These are phyloP conservation scores for Coniferiporia sulphurascens DNA, from an alignment of 1,284 basidiomycete genomes.

Conservation along the genomic window DNA sequence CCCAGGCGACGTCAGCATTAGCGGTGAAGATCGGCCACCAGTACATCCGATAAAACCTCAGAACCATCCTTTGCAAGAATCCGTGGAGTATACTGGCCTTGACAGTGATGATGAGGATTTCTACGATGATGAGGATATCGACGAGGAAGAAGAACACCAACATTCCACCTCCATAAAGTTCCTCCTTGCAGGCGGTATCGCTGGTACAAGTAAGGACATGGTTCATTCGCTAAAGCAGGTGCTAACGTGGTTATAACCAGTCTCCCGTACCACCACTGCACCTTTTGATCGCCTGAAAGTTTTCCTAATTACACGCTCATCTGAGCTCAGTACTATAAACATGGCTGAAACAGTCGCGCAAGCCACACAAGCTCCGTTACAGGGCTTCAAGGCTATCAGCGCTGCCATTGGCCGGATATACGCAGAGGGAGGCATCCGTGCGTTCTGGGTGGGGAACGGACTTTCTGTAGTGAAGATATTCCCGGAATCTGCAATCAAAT, in stretches of 20 bases:
- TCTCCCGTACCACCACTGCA: constrained; percentile 93
- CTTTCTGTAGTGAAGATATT: constrained; percentile 89
- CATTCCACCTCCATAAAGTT: constrained; percentile 80
- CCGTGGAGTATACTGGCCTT: constrained; percentile 32
- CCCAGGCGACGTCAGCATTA: constrained; percentile 69
- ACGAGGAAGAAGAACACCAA: constrained; percentile 59
- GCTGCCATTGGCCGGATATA: constrained; percentile 79
- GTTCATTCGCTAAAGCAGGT: not conserved
- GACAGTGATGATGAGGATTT: constrained; percentile 37
- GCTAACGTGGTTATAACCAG: constrained; percentile 36
- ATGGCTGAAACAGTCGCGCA: constrained; percentile 22
- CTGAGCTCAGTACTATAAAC: constrained; percentile 56
- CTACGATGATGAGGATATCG: constrained; percentile 34
- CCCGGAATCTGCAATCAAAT: constrained; percentile 98
- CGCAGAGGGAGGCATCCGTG: constrained; percentile 79
- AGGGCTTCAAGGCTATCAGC: constrained; percentile 65
- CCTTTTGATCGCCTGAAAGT: constrained; percentile 98
- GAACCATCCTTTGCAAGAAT: constrained; percentile 23
- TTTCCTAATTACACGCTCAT: constrained; percentile 87
- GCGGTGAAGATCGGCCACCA: constrained; percentile 62
- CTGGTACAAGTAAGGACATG: constrained; percentile 72
- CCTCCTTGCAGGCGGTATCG: constrained; percentile 89
- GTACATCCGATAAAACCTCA: constrained; percentile 26
- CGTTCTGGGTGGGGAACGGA: constrained; percentile 92
- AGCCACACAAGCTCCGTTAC: constrained; percentile 41